A percentile compares a stretch with the other conserved stretches of the same genome.
phyloP scores from a whole-genome alignment of 2,329 filamentous ascomycete species.

The Cercospora sp. region DNA sequence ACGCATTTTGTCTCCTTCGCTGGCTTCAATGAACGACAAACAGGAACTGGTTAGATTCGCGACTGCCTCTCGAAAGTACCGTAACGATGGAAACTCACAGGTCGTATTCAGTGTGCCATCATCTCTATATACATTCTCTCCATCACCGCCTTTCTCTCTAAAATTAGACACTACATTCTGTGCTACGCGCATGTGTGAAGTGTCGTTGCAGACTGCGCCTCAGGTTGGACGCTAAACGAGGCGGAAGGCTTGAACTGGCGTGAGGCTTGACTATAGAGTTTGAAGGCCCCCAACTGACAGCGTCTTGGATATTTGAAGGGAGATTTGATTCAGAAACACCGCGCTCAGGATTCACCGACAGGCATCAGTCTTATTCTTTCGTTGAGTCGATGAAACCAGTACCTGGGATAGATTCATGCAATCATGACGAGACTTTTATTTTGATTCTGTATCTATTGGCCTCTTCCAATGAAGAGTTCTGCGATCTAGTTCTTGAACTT shows the following conservation, averaged over 20 bases:
- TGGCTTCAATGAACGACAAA: background rate
- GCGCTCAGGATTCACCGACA: no score
- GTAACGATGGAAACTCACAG: background rate
- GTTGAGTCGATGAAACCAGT: no score
- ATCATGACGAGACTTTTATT: background rate
- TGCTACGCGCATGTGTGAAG: background rate
- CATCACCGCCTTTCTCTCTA: background rate
- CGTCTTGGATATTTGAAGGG: background rate
- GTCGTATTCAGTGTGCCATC: no score
- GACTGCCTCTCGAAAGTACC: background rate
- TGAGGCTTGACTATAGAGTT: background rate
- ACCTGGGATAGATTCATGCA: background rate
- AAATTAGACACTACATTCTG: background rate
- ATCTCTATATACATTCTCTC: no score
- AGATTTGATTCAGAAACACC: background rate
- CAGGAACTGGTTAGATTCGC: no score
- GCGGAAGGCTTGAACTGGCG: background rate
- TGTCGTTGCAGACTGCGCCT: background rate
- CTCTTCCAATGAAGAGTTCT: background rate
- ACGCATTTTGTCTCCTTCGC: background rate
- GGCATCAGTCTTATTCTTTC: no score
- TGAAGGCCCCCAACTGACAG: background rate
- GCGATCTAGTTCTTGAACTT: conserved; percentile 36
- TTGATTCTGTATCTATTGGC: background rate
- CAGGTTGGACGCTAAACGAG: background rate